Conservation (phyloP, 208 protist genomes). For the Herpetomonas muscarum region DNA sequence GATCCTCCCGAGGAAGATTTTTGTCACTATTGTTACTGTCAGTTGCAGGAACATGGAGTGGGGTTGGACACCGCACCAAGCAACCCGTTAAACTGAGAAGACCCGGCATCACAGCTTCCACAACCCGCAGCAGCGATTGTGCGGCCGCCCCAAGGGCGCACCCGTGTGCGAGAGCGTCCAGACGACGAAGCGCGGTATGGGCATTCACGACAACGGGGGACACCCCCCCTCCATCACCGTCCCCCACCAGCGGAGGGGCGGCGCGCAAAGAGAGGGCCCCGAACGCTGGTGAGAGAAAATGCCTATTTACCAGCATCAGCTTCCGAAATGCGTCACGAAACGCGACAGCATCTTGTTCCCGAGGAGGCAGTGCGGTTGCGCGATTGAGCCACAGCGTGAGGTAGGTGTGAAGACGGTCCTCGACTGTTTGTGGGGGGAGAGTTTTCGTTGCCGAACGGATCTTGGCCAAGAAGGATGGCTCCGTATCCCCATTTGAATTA, state of each 20-base stretch:
- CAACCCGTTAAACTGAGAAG: conserved; percentile 37
- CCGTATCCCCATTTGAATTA: background rate
- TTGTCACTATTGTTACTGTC: too few species aligned
- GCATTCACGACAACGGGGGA: conserved; percentile 6
- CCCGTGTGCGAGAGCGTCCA: conserved; percentile 38
- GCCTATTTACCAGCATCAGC: conserved; percentile 59
- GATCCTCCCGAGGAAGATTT: too few species aligned
- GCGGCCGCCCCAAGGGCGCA: conserved; percentile 37
- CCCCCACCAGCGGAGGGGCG: background rate
- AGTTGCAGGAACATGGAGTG: too few species aligned
- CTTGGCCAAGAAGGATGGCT: background rate
- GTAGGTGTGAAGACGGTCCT: conserved; percentile 67
- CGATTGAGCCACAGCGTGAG: conserved; percentile 44
- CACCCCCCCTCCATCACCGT: background rate
- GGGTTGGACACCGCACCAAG: conserved; percentile 12
- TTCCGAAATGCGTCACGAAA: conserved; percentile 38
- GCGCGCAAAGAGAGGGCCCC: conserved; percentile 45
- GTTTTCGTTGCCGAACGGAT: background rate
- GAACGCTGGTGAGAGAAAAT: conserved; percentile 72
- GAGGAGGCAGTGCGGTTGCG: conserved; percentile 20
- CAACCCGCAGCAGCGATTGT: conserved; percentile 22
- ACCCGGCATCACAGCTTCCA: conserved; percentile 43
- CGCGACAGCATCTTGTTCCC: background rate
- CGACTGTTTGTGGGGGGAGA: conserved; percentile 62
- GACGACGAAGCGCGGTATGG: conserved; percentile 30